Conservation (phyloP, 176 grass and related monocot species). For the Cocos nucifera region DNA sequence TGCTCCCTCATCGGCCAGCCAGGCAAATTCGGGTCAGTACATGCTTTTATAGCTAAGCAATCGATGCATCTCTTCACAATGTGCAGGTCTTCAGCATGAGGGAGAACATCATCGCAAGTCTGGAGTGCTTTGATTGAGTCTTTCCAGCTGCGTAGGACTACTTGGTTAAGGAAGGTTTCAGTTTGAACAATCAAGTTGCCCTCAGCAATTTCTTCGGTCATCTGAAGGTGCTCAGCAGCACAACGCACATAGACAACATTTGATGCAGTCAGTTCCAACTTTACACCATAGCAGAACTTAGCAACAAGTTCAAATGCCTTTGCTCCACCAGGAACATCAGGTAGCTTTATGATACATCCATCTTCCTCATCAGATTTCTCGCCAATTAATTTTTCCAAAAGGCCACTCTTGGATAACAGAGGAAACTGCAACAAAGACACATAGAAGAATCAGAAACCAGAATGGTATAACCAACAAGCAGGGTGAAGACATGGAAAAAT, state of each 20-base stretch:
- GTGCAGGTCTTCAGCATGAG: conserved; percentile 62
- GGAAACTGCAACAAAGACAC: conserved; percentile 51
- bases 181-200: conserved; percentile 66
- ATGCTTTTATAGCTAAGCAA: conserved; percentile 60
- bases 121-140: conserved; percentile 65
- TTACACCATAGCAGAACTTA: conserved; percentile 84
- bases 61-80: conserved; percentile 61
- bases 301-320: conserved; percentile 69
- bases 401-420: conserved; percentile 82
- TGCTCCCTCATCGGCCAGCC: conserved; percentile 40
- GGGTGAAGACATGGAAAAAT: neutral
- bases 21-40: conserved; percentile 39
- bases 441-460: neutral
- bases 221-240: conserved; percentile 62
- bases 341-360: conserved; percentile 37
- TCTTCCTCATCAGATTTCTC: conserved; percentile 60
- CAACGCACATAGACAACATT: conserved; percentile 68
- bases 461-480: neutral
- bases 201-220: conserved; percentile 77
- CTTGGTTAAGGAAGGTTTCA: conserved; percentile 61
- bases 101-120: conserved; percentile 60
- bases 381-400: conserved; percentile 56
- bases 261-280: conserved; percentile 74
- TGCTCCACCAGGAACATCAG: conserved; percentile 51
- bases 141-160: conserved; percentile 73